Percentiles rank a stretch among this genome's conserved stretches.
Evolutionary conservation across 768 basidiomycete species (phyloP).

Genomic region (Calocybe cyanea): DNA sequence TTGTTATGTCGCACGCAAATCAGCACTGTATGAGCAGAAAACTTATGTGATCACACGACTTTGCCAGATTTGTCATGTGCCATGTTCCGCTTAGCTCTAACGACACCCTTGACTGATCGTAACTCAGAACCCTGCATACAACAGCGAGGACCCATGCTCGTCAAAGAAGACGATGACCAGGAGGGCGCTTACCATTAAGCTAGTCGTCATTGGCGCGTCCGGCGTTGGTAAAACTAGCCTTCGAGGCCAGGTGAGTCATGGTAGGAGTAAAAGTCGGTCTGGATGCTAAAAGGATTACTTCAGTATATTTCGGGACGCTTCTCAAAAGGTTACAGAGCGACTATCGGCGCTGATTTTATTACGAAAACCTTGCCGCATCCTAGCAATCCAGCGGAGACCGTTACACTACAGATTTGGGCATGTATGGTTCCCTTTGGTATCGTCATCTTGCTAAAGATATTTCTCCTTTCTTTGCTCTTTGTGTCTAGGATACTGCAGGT

Average conservation of each 20-base stretch:
- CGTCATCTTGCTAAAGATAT: not conserved
- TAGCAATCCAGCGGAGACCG: constrained; percentile 44
- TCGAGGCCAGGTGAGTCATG: constrained; percentile 61
- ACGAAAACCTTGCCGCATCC: constrained; percentile 69
- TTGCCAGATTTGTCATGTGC: no score
- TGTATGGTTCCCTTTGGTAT: constrained; percentile 11
- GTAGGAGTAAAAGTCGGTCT: not conserved
- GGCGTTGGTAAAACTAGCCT: constrained; percentile 86
- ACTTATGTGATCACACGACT: no score
- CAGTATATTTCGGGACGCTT: constrained; percentile 78
- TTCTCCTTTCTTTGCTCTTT: not conserved
- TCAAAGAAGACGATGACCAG: not conserved
- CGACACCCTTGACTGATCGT: no score
- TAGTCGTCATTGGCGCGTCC: constrained; percentile 77
- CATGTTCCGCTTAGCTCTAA: no score
- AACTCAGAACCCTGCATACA: no score
- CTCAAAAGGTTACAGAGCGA: constrained; percentile 74
- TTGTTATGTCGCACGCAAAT: no score
- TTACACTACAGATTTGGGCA: constrained; percentile 66
- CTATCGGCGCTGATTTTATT: constrained; percentile 89
- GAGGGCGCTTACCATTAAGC: constrained; percentile 69
- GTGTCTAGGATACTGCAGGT: constrained; percentile 76
- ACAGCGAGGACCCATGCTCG: no score
- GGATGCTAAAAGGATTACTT: not conserved
- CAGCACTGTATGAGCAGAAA: no score